These are phyloP conservation scores for Globisporangium carolinianum DNA, from an alignment of 352 stramenopile species.

Conservation along the genomic window DNA sequence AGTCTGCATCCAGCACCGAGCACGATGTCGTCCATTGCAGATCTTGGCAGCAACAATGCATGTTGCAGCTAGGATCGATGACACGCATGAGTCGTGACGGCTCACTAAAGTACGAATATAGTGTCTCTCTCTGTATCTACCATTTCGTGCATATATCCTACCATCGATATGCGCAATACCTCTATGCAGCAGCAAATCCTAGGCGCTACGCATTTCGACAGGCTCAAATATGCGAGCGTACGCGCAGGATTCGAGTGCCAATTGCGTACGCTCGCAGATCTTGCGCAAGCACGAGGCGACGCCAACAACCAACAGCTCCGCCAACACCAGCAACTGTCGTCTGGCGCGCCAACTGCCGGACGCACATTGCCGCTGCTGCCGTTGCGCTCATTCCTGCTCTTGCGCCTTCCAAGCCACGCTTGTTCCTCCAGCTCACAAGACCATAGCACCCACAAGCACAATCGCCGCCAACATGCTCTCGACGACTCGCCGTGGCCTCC, in stretches of 20 bases:
- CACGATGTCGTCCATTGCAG: background rate
- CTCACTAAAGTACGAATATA: background rate
- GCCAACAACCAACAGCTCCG: no score
- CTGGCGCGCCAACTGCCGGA: background rate
- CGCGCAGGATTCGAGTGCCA: background rate
- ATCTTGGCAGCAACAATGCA: background rate
- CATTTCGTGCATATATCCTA: background rate
- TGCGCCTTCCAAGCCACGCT: conserved; percentile 4
- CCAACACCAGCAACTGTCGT: no score
- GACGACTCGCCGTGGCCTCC: conserved; percentile 6
- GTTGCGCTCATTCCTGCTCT: conserved; percentile 22
- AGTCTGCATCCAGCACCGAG: background rate
- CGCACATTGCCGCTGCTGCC: background rate
- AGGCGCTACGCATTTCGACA: no score
- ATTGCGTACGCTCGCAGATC: background rate
- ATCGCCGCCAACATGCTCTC: conserved; percentile 7
- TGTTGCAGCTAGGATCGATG: background rate
- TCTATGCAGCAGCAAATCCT: background rate
- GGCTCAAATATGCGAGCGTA: conserved; percentile 7
- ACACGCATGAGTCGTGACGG: background rate
- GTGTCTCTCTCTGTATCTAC: background rate
- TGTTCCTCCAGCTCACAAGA: background rate
- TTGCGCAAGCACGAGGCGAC: background rate
- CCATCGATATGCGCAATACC: background rate
- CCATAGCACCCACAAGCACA: background rate